phyloP scores from a whole-genome alignment of 148 eudicot genomes.

The Chenopodium formosanum region DNA sequence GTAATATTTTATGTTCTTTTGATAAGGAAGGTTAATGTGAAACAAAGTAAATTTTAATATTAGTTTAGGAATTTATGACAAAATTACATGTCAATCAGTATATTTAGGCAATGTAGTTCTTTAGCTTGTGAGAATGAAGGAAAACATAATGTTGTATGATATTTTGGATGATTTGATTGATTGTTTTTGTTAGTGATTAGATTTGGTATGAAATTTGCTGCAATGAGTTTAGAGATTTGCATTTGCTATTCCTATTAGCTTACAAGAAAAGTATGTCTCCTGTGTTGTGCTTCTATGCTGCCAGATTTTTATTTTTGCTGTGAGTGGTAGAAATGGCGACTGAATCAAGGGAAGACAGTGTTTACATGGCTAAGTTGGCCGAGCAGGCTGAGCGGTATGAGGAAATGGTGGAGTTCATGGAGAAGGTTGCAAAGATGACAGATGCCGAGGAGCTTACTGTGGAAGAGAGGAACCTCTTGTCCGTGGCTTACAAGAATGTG shows the following conservation, averaged over 20 bases:
- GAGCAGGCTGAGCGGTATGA: conserved; percentile 90
- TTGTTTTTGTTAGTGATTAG: neutral
- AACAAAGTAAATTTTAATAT: too few species aligned
- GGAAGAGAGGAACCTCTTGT: conserved; percentile 78
- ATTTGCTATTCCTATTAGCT: neutral
- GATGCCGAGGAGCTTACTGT: conserved; percentile 64
- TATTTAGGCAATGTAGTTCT: too few species aligned
- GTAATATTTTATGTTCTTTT: too few species aligned
- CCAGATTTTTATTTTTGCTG: conserved; percentile 16
- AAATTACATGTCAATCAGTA: too few species aligned
- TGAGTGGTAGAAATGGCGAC: conserved; percentile 35
- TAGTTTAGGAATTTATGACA: too few species aligned
- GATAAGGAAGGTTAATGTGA: too few species aligned
- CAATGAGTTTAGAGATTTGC: neutral
- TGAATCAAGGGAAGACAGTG: conserved; percentile 62
- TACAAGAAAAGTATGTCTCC: conserved; percentile 1
- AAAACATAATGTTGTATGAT: too few species aligned
- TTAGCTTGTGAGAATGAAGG: too few species aligned
- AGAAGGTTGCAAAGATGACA: conserved; percentile 61
- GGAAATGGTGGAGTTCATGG: conserved; percentile 85
- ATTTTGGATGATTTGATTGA: neutral
- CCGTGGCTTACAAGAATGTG: conserved; percentile 84
- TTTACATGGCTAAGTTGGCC: conserved; percentile 81
- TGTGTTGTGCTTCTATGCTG: conserved; percentile 7
- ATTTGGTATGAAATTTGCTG: neutral